Evolutionary conservation across 768 basidiomycete genomes (phyloP), one percentile per base, ranked within the genome.

Genomic region (Symmetrospora coprosmae): DNA sequence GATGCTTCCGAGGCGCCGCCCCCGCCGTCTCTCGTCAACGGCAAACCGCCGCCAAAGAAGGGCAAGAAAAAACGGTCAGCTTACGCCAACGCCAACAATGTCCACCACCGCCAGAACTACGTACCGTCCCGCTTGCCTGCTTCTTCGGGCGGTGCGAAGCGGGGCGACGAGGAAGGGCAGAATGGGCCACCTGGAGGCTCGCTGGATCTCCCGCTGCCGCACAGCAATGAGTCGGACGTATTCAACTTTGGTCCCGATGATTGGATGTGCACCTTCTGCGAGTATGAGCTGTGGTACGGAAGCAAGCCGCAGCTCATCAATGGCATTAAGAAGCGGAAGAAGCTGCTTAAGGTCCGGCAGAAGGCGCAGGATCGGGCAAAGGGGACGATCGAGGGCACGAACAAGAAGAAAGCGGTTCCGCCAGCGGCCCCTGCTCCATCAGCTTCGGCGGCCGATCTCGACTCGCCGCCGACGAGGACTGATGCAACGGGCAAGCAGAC

Each of bases 191-290:
- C 6, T 35, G 28, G 27, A 35, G 34, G 21, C 30, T 14, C 9
- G 17, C 72, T 72, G 48, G 67, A 58, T 43, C 66, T 77, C 76
- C 67, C 71, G 73, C 52, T 58, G 37, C 37, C 51, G 35, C 41
- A 50, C 62, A 9, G 23, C 14, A 45, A 49, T 28, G n/a, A 46
- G 72, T 86, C 50, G 78, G 80, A 48, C 82, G 83, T 40, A 17
- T 59, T 59, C 72, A 82, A 77, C 23, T 78, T 80, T 61, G 81
- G 82, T 7, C 77, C 73, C 33, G 88, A 94, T 23, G 92, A 96
- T 71, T 94, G 87, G 84, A 83, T 96, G 61, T 97, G 92, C 71
- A 80, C 85, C 64, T 86, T 85, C 68, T 97, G 92, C 76, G 92
- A 97, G 74, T 91, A 89, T 71, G 78, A 82, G 60, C 70, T 97